A percentile compares a stretch with the other conserved stretches of the same genome.
phyloP scores from a whole-genome alignment of 768 basidiomycete species.

The Auriscalpium vulgare region DNA sequence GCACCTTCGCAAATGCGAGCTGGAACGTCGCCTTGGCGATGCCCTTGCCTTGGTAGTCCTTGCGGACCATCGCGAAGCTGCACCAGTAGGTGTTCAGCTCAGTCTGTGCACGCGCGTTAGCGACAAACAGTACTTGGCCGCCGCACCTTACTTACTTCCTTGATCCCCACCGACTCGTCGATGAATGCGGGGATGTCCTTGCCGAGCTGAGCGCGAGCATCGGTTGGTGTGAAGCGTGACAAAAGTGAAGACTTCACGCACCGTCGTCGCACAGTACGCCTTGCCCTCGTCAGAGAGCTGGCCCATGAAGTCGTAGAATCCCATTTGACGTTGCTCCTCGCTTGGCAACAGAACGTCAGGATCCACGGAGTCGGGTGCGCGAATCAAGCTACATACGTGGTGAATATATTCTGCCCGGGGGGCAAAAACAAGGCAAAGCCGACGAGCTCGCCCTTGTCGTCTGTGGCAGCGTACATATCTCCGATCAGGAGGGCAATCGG shows the following conservation, averaged over 20 bases:
- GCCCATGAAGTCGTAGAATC: slow-evolving; percentile 10
- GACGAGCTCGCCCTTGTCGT: slow-evolving; percentile 10
- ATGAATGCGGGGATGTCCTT: not conserved
- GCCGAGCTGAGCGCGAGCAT: not conserved
- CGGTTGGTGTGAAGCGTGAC: no score
- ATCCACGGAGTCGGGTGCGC: no score
- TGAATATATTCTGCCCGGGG: slow-evolving; percentile 9
- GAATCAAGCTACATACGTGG: not conserved
- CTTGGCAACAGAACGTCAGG: not conserved
- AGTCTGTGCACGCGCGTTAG: not conserved
- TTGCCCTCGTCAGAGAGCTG: slow-evolving; percentile 12
- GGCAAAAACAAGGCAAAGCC: slow-evolving; percentile 10
- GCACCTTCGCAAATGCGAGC: slow-evolving; percentile 6
- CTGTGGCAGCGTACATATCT: slow-evolving; percentile 7
- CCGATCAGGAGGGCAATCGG: slow-evolving; percentile 1
- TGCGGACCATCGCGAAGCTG: slow-evolving; percentile 9
- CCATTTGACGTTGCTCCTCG: slow-evolving; percentile 11
- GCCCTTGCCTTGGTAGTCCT: slow-evolving; percentile 13
- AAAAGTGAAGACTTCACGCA: no score
- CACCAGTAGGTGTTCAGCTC: slow-evolving; percentile 11
- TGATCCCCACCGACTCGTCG: not conserved
- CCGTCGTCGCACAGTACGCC: slow-evolving; percentile 6
- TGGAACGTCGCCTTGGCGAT: slow-evolving; percentile 6
- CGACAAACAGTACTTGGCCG: no score
- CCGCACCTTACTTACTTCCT: not conserved